These are phyloP conservation scores for Mycena polygramma DNA, from an alignment of 768 basidiomycete species.

Conservation along the genomic window DNA sequence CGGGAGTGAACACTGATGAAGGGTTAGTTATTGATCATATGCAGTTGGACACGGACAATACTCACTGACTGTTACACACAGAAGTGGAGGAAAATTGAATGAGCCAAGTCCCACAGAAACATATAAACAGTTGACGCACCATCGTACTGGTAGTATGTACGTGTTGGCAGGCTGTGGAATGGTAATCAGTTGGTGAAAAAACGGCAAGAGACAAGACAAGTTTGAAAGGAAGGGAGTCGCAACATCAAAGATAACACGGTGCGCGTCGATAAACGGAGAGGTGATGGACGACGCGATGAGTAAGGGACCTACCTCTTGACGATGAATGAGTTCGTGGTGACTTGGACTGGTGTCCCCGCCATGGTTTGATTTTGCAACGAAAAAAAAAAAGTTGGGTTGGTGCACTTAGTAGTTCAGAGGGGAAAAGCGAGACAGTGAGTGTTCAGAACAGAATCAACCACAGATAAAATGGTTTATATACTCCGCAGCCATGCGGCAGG, in stretches of 20 bases:
- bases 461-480: constrained; percentile 19
- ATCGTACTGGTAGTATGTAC: constrained; percentile 34
- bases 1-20: constrained; percentile 15
- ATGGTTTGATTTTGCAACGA: neutral
- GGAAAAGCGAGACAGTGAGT: neutral
- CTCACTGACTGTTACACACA: constrained; percentile 20
- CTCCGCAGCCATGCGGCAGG: neutral
- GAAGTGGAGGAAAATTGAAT: neutral
- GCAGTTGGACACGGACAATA: neutral
- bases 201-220: neutral
- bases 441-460: constrained; percentile 7
- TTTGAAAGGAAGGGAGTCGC: neutral
- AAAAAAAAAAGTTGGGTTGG: neutral
- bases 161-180: constrained; percentile 27
- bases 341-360: constrained; percentile 12
- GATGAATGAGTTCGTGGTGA: constrained; percentile 32
- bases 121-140: constrained; percentile 16
- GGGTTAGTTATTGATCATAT: neutral
- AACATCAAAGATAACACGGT: no score
- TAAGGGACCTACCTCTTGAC: constrained; percentile 21
- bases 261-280: neutral
- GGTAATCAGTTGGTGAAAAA: neutral
- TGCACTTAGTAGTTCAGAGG: neutral
- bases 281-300: neutral
- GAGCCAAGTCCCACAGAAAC: neutral